Evolutionary conservation across 345 rosid species (phyloP), one percentile per base, ranked within the genome.

Genomic region (Physaria fendleri): DNA sequence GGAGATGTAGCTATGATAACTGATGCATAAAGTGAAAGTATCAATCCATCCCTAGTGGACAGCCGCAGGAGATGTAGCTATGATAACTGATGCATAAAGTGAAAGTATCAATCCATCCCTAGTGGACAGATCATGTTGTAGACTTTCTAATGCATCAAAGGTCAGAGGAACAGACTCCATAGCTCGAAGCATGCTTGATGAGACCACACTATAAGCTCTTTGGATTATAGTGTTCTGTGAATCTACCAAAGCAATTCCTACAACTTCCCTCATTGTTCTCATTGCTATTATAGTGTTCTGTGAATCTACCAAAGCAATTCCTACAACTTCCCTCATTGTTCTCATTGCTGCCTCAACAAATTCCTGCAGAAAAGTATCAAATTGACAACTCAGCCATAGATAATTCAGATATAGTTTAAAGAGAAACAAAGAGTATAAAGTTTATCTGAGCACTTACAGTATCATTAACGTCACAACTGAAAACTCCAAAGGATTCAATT

Each of bases 81-180:
- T 81, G 45, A 89, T 44, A 62, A 79, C 86, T 21, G 99, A 85
- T 39, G 89, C 76, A 79, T n/a, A n/a, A n/a, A 85, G 67, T 35
- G 94, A 89, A 59, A 71, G 77, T 71, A 83, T 71, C 88, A 86
- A 78, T 62, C 74, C 79, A 66, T 87, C 95, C 74, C 85, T 73
- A 38, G 40, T 39, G 41, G 86, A 79, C 57, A 71, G 54, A 71
- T 64, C 70, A 62, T 65, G 66, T 25, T 70, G 63, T 32, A 77
- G 64, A 33, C 55, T 68, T 50, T 82, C 76, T 64, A 66, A 43
- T 25, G 56, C 76, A 65, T 15, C 28, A 37, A 68, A 73, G 42
- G 59, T 65, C 37, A 58, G 39, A 17, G 79, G 59, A 45, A 59
- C 28, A 49, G 71, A 75, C 57, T 74, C 78, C 73, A 78, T 77